These are phyloP conservation scores for Pseudogymnoascus sp. DNA, from an alignment of 2,329 filamentous ascomycete genomes.

Conservation along the genomic window DNA sequence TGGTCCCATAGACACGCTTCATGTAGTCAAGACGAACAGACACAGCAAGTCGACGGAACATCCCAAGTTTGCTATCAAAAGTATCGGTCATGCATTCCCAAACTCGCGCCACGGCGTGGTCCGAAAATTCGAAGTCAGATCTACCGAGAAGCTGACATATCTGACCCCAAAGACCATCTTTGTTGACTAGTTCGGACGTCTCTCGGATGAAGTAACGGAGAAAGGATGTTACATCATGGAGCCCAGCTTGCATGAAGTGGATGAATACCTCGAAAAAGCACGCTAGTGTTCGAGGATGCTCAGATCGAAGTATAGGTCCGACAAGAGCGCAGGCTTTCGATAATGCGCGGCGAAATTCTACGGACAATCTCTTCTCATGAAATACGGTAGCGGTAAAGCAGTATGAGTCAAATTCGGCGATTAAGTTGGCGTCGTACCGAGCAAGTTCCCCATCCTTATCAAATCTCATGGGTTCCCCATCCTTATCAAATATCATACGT, in stretches of 20 bases:
- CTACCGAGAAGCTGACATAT: slow-evolving; percentile 14
- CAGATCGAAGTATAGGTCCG: slow-evolving; percentile 13
- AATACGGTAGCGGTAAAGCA: slow-evolving; percentile 12
- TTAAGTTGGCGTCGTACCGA: too few species aligned
- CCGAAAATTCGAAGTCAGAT: slow-evolving; percentile 15
- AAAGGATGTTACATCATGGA: slow-evolving; percentile 12
- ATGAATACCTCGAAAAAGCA: slow-evolving; percentile 17
- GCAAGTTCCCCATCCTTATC: too few species aligned
- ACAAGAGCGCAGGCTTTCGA: slow-evolving; percentile 15
- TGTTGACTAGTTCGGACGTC: slow-evolving; percentile 13
- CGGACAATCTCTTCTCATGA: slow-evolving; percentile 7
- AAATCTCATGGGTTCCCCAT: background rate
- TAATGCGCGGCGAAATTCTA: slow-evolving; percentile 16
- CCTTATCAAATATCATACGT: slow-evolving; percentile 4
- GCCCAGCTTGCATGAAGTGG: slow-evolving; percentile 13
- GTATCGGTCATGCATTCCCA: slow-evolving; percentile 17
- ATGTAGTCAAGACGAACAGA: slow-evolving; percentile 16
- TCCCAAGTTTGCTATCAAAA: slow-evolving; percentile 16
- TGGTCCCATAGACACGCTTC: slow-evolving; percentile 10
- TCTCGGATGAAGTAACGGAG: slow-evolving; percentile 14
- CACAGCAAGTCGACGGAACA: slow-evolving; percentile 12
- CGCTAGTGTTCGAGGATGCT: slow-evolving; percentile 15
- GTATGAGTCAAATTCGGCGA: slow-evolving; percentile 13
- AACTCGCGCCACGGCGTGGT: slow-evolving; percentile 12
- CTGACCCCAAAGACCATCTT: slow-evolving; percentile 13